Evolutionary conservation across 2,329 filamentous ascomycete species (phyloP), one percentile per base, ranked within the genome.

Genomic region (Anthostomella pinea): DNA sequence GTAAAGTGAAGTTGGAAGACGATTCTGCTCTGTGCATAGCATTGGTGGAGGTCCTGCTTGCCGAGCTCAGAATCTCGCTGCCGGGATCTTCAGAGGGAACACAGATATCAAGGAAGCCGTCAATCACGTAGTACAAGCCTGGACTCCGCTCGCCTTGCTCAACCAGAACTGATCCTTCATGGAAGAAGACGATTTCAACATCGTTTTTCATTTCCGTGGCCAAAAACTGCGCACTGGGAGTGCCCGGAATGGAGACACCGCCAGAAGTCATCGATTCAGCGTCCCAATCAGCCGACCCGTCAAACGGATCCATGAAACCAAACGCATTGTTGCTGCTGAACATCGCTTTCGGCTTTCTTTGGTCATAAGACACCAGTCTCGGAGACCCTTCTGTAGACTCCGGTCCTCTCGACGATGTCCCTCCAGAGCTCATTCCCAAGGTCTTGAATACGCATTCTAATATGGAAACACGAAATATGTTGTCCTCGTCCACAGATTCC

Each of bases 131-230:
- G 66, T 98, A 98, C 1, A 98, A 63, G 0, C 93, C 93, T 0
- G 93, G 93, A 51, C 94, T 95, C n/a, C 93, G 79, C 60, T 98
- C 93, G 8, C 93, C 91, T 65, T 97, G 90, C 56, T 98, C 93
- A 0, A 98, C 90, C 11, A 98, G 73, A 1, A 98, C 85, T 2
- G 93, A 91, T 3, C 87, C 90, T 60, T 97, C 87, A 0, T 90
- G 91, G 49, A 98, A 98, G 66, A 87, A 97, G 5, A 98, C 93
- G 48, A 98, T 96, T 57, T 98, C 93, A 3, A 97, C 79, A 35
- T 98, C 93, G 45, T 95, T 84, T 46, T 84, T 85, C 65, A 97
- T 77, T 43, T 97, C 91, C 40, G 88, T 81, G 4, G 80, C 77
- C 5, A 91, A 66, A 3, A 72, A 65, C 35, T 87, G 72, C 0